phyloP scores from a whole-genome alignment of 257 asterid genomes.

The Gentiana macrophylla region DNA sequence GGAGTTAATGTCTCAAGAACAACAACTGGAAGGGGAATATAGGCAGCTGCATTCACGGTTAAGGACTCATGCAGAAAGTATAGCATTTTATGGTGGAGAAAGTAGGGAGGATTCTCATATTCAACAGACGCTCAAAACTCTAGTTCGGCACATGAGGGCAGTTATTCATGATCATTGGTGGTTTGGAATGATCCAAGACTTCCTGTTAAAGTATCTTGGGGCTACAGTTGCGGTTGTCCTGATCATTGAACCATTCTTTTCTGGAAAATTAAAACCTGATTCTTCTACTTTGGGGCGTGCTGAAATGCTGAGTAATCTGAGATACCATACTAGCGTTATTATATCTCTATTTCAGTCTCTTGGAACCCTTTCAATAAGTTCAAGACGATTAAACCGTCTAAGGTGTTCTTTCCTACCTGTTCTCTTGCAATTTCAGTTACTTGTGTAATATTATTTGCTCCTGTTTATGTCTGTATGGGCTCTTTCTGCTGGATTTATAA shows the following conservation, averaged over 20 bases:
- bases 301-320: slow-evolving; percentile 96
- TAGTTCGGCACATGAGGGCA: slow-evolving; percentile 71
- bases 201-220: slow-evolving; percentile 91
- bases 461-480: too few relatives aligned
- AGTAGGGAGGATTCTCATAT: slow-evolving; percentile 87
- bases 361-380: slow-evolving; percentile 94
- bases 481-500: too few relatives aligned
- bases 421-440: not conserved
- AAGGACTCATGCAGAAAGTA: slow-evolving; percentile 98
- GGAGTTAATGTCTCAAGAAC: slow-evolving; percentile 83
- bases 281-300: slow-evolving; percentile 96
- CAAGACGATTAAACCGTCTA: slow-evolving; percentile 90
- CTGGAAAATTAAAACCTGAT: slow-evolving; percentile 88
- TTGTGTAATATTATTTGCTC: not conserved
- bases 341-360: slow-evolving; percentile 87
- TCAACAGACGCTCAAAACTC: slow-evolving; percentile 69
- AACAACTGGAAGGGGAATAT: slow-evolving; percentile 96
- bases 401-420: slow-evolving; percentile 43
- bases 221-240: slow-evolving; percentile 98
- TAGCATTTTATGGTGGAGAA: slow-evolving; percentile 97
- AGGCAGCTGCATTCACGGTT: slow-evolving; percentile 94
- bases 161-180: slow-evolving; percentile 99
- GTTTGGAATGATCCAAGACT: slow-evolving; percentile 99
- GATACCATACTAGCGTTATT: slow-evolving; percentile 98
- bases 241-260: slow-evolving; percentile 95